Base-by-base conservation (phyloP, 768 basidiomycete species). In the Mycena pura region DNA sequence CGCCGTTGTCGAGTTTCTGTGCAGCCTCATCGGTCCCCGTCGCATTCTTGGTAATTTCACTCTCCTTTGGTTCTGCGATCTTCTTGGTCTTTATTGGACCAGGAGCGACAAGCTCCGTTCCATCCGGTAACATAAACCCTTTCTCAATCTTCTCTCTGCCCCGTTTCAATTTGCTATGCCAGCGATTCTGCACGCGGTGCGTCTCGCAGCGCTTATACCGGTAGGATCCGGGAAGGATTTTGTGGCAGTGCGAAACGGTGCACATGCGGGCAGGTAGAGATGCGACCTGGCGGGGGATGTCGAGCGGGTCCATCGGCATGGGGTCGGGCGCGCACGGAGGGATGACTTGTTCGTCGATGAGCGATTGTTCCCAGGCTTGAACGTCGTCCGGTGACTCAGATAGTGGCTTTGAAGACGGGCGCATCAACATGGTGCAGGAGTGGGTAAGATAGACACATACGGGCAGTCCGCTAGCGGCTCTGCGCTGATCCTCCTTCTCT, bases 171-270 rank as follows among this genome's bases (percentile, higher is more conserved):
- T 79, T 76, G 63, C 80, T 82, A 61, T 85, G 83, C 55, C 80
- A 77, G 41, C 84, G 75, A 57, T 85, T 85, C 69, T 85, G 85
- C n/a, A 82, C 61, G 3, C 84, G 78, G 55, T 86, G 85, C 57
- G 80, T 78, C 61, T 85, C 85, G 70, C 85, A 86, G 31, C 83
- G 81, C 54, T 84, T 82, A 69, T 73, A 86, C 13, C 74, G 72
- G 68, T 85, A 84, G 24, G 73, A 70, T 0, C 76, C 77, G 0
- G 82, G 80, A 3, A 86, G 77, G 41, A 84, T 72, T 47, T 77
- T 77, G 68, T 83, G 82, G 53, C 85, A 86, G 65, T 85, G 85
- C 25, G 82, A 84, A 21, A 86, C 83, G 6, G 82, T 85, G 64
- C 84, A 85, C 80, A 85, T 83, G 14, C 83, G 81, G 6, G 77